A percentile compares a stretch with the other conserved stretches of the same genome.
phyloP scores from a whole-genome alignment of 2,329 filamentous ascomycete genomes.

The Penicillium expansum region DNA sequence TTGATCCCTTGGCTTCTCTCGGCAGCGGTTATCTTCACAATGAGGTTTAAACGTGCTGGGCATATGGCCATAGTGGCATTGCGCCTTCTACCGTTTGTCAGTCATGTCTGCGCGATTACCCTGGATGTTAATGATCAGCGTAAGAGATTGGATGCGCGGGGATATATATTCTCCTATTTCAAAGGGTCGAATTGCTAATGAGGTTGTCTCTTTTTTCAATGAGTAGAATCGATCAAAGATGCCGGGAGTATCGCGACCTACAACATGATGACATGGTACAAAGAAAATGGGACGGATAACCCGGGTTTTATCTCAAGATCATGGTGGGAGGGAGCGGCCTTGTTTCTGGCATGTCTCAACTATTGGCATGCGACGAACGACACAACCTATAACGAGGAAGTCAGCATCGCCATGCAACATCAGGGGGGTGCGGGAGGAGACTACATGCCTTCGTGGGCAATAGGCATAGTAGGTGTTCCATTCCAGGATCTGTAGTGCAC shows the following conservation, averaged over 20 bases:
- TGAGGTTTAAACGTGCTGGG: conserved; percentile 1
- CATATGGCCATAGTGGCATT: conserved; percentile 3
- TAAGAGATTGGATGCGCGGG: conserved; percentile 18
- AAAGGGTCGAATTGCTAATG: background rate
- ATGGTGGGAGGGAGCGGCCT: conserved; percentile 71
- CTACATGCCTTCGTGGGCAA: background rate
- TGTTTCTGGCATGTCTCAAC: conserved; percentile 67
- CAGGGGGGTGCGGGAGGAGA: conserved; percentile 15
- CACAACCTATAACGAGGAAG: conserved; percentile 57
- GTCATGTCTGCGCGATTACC: conserved; percentile 3
- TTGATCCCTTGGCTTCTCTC: background rate
- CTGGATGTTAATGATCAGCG: conserved; percentile 2
- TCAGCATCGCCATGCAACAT: conserved; percentile 40
- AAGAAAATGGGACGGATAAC: conserved; percentile 48
- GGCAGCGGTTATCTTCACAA: background rate
- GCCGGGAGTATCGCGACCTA: conserved; percentile 43
- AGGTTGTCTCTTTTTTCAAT: background rate
- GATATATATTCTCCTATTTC: background rate
- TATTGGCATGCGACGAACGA: conserved; percentile 68
- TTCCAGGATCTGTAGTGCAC: conserved; percentile 49
- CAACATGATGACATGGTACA: conserved; percentile 53
- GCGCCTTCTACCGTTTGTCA: background rate
- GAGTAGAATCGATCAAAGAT: conserved; percentile 36
- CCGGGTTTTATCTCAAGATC: conserved; percentile 63
- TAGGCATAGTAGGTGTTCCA: background rate